phyloP scores from a whole-genome alignment of 805 yeast genomes.

The Lipomyces starkeyi region DNA sequence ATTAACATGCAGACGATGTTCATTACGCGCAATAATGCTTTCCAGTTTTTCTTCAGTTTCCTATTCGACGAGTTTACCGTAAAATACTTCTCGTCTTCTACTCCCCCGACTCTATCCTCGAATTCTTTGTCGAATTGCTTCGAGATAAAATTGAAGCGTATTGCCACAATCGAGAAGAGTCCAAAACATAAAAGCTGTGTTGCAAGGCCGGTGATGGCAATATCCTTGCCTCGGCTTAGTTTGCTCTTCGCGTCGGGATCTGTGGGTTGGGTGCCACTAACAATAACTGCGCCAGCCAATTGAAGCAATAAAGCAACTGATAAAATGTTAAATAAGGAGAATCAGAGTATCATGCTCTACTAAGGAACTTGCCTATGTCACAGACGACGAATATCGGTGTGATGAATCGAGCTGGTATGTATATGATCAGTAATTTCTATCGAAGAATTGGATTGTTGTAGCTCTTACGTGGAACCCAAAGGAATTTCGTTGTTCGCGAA shows the following conservation, averaged over 20 bases:
- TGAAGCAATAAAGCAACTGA: not conserved
- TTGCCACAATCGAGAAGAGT: not conserved
- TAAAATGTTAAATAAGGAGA: not conserved
- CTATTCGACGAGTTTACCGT: not conserved
- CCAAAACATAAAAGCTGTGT: not conserved
- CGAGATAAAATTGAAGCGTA: not conserved
- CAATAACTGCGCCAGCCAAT: not conserved
- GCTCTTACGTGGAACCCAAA: conserved; percentile 4
- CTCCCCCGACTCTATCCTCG: not conserved
- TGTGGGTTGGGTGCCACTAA: not conserved
- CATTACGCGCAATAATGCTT: not conserved
- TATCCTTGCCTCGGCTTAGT: not conserved
- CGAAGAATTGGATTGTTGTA: not conserved
- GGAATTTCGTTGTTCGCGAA: not conserved
- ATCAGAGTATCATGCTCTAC: not conserved
- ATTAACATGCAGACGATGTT: not conserved
- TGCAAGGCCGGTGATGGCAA: conserved; percentile 1
- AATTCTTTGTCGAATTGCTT: not conserved
- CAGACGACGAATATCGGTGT: not conserved
- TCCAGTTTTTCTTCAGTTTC: not conserved
- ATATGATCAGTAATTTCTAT: not conserved
- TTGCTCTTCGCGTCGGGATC: not conserved
- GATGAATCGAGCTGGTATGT: not conserved
- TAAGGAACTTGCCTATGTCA: not conserved
- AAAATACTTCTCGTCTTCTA: not conserved